phyloP scores from a whole-genome alignment of 805 yeast species.

The Hanseniaspora vineae region DNA sequence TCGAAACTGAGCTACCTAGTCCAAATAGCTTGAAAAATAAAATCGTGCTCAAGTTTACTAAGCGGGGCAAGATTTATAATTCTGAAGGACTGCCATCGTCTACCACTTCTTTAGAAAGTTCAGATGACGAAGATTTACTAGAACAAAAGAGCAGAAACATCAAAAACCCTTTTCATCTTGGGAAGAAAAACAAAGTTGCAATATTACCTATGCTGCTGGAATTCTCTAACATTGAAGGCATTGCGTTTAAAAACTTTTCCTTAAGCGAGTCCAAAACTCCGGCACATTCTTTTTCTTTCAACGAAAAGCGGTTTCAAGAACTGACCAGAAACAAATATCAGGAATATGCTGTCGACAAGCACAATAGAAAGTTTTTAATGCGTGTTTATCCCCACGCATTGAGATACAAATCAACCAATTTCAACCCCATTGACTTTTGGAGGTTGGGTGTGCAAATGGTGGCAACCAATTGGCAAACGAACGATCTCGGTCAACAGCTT shows the following conservation, averaged over 20 bases:
- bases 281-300: slow-evolving; percentile 79
- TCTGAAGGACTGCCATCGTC: slow-evolving; percentile 11
- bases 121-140: slow-evolving; percentile 27
- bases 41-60: slow-evolving; percentile 69
- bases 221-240: slow-evolving; percentile 40
- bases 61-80: slow-evolving; percentile 19
- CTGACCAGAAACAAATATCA: slow-evolving; percentile 53
- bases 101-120: slow-evolving; percentile 24
- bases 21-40: slow-evolving; percentile 62
- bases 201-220: slow-evolving; percentile 14
- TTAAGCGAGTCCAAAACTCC: slow-evolving; percentile 70
- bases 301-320: slow-evolving; percentile 53
- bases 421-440: slow-evolving; percentile 75
- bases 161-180: not conserved
- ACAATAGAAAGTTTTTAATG: slow-evolving; percentile 63
- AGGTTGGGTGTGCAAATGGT: slow-evolving; percentile 82
- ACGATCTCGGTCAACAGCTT: slow-evolving; percentile 78
- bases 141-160: slow-evolving; percentile 1
- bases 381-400: slow-evolving; percentile 79
- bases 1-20: slow-evolving; percentile 39
- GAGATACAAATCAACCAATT: slow-evolving; percentile 68
- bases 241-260: slow-evolving; percentile 70
- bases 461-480: slow-evolving; percentile 94
- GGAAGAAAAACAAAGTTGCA: slow-evolving; percentile 11
- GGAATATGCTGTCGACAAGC: slow-evolving; percentile 48